phyloP scores from a whole-genome alignment of 1,284 basidiomycete species.

The Stygiomarasmius scandens region DNA sequence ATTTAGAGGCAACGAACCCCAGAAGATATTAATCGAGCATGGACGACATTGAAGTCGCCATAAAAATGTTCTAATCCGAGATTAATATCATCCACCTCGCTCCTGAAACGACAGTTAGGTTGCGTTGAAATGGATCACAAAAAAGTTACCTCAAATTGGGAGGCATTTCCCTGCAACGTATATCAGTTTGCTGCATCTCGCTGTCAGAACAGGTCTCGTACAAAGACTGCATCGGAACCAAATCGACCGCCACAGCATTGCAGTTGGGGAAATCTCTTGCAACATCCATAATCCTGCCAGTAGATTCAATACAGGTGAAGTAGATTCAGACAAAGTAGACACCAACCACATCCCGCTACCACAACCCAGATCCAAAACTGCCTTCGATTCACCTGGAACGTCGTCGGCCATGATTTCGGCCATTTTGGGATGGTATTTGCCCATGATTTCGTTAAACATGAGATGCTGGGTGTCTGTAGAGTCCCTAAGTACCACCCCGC shows the following conservation, averaged over 20 bases:
- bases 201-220: conserved; percentile 36
- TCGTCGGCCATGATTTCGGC: conserved; percentile 59
- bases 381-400: conserved; percentile 58
- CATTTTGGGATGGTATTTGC: conserved; percentile 63
- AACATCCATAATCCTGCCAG: conserved; percentile 69
- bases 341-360: conserved; percentile 75
- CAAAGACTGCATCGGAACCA: conserved; percentile 74
- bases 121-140: conserved; percentile 4
- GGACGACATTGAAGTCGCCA: conserved; percentile 73
- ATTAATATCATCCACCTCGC: conserved; percentile 82
- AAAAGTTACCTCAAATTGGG: conserved; percentile 62
- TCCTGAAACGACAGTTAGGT: conserved; percentile 44
- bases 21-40: conserved; percentile 67
- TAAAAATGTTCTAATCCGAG: conserved; percentile 80
- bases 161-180: conserved; percentile 55
- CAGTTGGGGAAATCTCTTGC: conserved; percentile 73
- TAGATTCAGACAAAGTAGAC: conserved; percentile 3
- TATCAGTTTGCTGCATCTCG: conserved; percentile 3
- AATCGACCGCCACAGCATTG: conserved; percentile 71
- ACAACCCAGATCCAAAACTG: conserved; percentile 75
- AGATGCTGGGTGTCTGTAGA: conserved; percentile 64
- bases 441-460: conserved; percentile 65
- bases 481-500: not conserved
- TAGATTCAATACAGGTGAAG: conserved; percentile 12
- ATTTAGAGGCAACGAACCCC: conserved; percentile 51